Evolutionary conservation across 768 basidiomycete species (phyloP), one percentile per base, ranked within the genome.

Genomic region (Leucogyrophana mollusca): DNA sequence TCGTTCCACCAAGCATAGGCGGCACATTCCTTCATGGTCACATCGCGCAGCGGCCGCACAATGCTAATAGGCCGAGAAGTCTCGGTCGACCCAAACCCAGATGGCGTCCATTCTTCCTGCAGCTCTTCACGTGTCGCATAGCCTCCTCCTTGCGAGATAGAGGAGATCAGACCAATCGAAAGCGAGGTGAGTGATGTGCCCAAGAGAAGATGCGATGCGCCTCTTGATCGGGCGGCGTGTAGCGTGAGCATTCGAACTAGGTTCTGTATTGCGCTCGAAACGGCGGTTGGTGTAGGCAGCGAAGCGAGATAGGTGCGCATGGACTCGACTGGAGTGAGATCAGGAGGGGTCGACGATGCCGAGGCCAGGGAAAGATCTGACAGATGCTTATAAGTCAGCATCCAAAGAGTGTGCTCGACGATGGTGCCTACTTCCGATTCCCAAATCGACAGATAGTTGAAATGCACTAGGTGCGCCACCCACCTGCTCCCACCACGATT

Each of bases 101-200:
- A 50, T 9, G 76, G 65, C 10, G 56, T 48, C 89, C 88, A 91
- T 45, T 84, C 82, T 58, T 91, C 90, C 56, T 82, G 77, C 16
- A 77, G 71, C 54, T 89, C 85, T 57, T 87, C 82, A 10, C 68
- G 73, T 10, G 91, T 74, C 3, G 76, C 71, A 61, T 83, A 88
- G 0, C 90, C 90, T 3, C 82, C 80, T 10, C 90, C 90, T 60
- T 87, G 84, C 0, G 86, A 75, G 35, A 92, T 81, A 9, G 77
- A 80, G 3, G 87, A 82, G 47, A 91, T 85, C 17, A 91, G 66
- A 17, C 80, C 78, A 24, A 91, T 76, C 0, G 90, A 88, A 1
- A 92, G 70, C 0, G 83, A 81, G 2, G 90, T 91, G n/a, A 90
- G 68, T 2, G 82, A 84, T 11, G 88, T 85, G 51, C 90, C 90